These are phyloP conservation scores for Purshia tridentata DNA, from an alignment of 306 rosid species.

Conservation along the genomic window DNA sequence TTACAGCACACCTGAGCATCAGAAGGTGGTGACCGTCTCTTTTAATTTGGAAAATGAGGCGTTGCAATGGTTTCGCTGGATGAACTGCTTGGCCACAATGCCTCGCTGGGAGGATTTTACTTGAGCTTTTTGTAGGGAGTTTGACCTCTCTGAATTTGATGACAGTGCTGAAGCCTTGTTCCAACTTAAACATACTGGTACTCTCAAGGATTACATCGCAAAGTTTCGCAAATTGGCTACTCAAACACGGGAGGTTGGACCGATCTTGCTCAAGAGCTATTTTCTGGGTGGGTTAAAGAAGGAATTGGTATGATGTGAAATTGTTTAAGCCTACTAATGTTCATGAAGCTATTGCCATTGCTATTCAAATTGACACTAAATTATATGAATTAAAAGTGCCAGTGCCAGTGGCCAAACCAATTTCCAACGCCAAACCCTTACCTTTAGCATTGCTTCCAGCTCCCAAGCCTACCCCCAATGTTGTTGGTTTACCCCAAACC, in stretches of 20 bases:
- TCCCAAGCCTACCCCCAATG: no score
- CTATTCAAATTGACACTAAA: background rate
- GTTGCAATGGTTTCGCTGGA: background rate
- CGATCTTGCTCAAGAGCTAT: background rate
- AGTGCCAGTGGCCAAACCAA: no score
- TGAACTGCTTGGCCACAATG: background rate
- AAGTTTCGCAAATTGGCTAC: background rate
- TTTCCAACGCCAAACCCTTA: no score
- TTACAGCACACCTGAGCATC: no score
- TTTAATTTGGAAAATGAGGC: background rate
- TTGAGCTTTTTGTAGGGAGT: no score
- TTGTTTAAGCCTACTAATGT: no score
- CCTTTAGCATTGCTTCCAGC: no score
- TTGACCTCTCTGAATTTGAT: background rate
- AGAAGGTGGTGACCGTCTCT: background rate
- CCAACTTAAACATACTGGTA: background rate
- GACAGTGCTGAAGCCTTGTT: background rate
- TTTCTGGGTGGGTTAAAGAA: background rate
- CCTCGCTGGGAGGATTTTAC: background rate
- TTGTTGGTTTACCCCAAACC: background rate
- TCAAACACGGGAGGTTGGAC: background rate
- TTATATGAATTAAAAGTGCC: no score
- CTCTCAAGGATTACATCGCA: background rate
- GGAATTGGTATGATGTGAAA: background rate
- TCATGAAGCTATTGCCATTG: background rate